Evolutionary conservation across 2,329 filamentous ascomycete genomes (phyloP), one percentile per base, ranked within the genome.

Genomic region (Alternaria burnsii): DNA sequence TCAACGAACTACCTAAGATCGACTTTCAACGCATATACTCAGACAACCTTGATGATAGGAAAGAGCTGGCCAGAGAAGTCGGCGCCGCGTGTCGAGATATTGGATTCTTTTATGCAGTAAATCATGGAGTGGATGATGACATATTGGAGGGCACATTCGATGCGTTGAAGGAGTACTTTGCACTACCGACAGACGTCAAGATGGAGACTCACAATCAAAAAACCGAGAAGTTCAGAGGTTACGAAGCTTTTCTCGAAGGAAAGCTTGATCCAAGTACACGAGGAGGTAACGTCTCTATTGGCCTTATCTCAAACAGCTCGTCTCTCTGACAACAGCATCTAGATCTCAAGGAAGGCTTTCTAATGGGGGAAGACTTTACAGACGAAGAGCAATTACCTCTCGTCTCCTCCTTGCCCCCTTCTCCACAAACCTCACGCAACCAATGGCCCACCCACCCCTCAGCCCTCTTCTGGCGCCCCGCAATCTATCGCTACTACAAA

Each of bases 191-290:
- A 7, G 71, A 76, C 8, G 58, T 73, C 26, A 79, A 79, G 58
- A 78, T 79, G 76, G 71, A 77, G 40, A 69, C 69, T 5, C 75
- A 77, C 38, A 74, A 76, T 8, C 71, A 77, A 41, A 78, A 77
- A 61, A 77, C 70, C 3, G 58, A 71, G 5, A 75, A 71, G 42
- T 76, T 78, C 40, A 68, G 73, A 43, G 77, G 77, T 11, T 78
- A 77, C 40, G 75, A 78, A 62, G 74, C 72, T 0, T 76, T 78
- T 48, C 58, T 78, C 0, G 76, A 78, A 60, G 77, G 76, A 5
- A 77, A 72, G 52, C 60, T 78, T 2, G 76, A 78, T 63, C 72
- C 72, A 8, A 74, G 69, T 22, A 79, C 74, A 2, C 65, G 73
- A 56, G 76, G 75, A 51, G 77, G 71, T 73, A 59, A 34, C 10